Percentiles rank a stretch among this genome's conserved stretches.
Conservation (phyloP, 208 protist species). For the Trypanosomatidae sp. region DNA sequence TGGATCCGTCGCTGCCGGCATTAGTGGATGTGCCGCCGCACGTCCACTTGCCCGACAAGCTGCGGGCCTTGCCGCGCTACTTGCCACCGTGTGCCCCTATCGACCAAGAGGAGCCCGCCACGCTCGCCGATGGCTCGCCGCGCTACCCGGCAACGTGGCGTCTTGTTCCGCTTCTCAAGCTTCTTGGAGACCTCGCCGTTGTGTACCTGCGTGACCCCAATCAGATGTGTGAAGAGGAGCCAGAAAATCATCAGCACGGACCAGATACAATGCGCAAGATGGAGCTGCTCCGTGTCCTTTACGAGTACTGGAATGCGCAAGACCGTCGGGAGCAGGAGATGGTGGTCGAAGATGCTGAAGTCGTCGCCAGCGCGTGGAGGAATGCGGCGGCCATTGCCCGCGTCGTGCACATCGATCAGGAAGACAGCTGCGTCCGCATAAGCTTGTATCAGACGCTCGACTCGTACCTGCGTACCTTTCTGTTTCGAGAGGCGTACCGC, state of each 20-base stretch:
- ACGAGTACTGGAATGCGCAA: constrained; percentile 86
- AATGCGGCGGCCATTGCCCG: constrained; percentile 51
- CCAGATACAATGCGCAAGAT: constrained; percentile 80
- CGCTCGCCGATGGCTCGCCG: background rate
- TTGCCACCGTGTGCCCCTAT: constrained; percentile 10
- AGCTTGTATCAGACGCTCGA: constrained; percentile 71
- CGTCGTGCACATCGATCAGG: constrained; percentile 34
- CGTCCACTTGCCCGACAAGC: constrained; percentile 27
- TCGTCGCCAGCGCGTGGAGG: constrained; percentile 5
- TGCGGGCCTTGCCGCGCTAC: constrained; percentile 39
- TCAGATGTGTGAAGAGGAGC: constrained; percentile 36
- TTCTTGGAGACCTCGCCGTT: constrained; percentile 34
- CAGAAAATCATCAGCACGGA: constrained; percentile 68
- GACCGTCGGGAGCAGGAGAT: constrained; percentile 64
- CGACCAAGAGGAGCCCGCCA: background rate
- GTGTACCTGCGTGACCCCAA: constrained; percentile 35
- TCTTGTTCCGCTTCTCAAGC: constrained; percentile 27
- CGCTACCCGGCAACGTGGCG: constrained; percentile 25
- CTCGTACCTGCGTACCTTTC: constrained; percentile 66
- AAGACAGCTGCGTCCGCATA: constrained; percentile 71
- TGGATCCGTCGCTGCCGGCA: constrained; percentile 24
- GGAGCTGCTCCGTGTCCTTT: constrained; percentile 71
- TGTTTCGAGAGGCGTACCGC: constrained; percentile 28
- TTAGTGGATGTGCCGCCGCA: constrained; percentile 37
- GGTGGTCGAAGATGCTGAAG: constrained; percentile 35